These are phyloP conservation scores for Fusarium nelsonii DNA, from an alignment of 2,329 filamentous ascomycete genomes.

Conservation along the genomic window DNA sequence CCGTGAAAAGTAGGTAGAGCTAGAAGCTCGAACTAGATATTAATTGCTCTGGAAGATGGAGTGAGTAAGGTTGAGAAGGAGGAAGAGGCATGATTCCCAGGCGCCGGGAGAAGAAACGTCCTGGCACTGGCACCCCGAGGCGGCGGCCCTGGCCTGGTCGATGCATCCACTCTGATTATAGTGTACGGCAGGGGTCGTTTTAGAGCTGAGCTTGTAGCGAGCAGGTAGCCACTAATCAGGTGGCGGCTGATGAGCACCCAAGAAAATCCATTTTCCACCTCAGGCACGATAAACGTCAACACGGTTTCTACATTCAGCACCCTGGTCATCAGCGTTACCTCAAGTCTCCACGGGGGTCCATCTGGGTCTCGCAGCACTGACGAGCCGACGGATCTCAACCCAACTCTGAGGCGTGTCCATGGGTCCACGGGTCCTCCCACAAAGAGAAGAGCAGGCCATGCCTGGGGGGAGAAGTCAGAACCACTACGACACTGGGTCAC, in stretches of 20 bases:
- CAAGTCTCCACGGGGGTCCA: constrained; percentile 54
- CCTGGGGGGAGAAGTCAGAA: constrained; percentile 22
- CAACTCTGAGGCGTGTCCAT: constrained; percentile 53
- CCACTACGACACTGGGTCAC: constrained; percentile 35
- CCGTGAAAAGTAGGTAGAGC: constrained; percentile 15
- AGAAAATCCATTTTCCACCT: background rate
- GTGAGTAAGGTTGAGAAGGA: constrained; percentile 52
- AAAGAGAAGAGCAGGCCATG: constrained; percentile 40
- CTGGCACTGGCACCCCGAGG: constrained; percentile 55
- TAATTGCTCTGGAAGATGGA: constrained; percentile 49
- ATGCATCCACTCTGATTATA: constrained; percentile 52
- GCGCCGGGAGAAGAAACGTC: constrained; percentile 56
- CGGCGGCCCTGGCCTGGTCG: constrained; percentile 54
- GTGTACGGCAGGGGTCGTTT: constrained; percentile 53
- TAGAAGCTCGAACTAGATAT: constrained; percentile 43
- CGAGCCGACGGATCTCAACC: constrained; percentile 56
- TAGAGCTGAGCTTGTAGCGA: constrained; percentile 46
- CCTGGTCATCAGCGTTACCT: constrained; percentile 52
- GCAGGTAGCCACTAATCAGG: constrained; percentile 45
- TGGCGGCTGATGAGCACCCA: constrained; percentile 18
- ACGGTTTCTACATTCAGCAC: constrained; percentile 51
- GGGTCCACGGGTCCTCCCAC: constrained; percentile 48
- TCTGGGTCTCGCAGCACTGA: constrained; percentile 56
- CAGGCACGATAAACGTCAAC: constrained; percentile 40
- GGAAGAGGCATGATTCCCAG: constrained; percentile 53